Evolutionary conservation across 2,329 filamentous ascomycete genomes (phyloP).

Genomic region (Alternaria metachromatica): DNA sequence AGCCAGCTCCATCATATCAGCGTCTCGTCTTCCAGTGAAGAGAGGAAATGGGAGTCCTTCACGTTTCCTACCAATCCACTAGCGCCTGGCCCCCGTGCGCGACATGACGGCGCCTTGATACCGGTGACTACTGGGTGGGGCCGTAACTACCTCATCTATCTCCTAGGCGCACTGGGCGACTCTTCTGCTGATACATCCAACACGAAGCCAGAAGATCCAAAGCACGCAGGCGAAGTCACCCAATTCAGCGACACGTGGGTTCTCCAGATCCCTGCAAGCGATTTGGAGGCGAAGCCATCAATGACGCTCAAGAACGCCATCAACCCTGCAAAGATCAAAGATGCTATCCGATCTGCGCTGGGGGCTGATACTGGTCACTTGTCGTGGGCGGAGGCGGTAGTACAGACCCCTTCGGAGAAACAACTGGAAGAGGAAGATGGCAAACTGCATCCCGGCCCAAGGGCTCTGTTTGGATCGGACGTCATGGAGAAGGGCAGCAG

Average conservation of each 20-base stretch:
- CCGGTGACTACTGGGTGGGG: slow-evolving; percentile 54
- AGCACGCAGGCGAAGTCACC: slow-evolving; percentile 21
- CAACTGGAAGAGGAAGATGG: slow-evolving; percentile 44
- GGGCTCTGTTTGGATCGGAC: slow-evolving; percentile 52
- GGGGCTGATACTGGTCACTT: slow-evolving; percentile 51
- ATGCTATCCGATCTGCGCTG: slow-evolving; percentile 50
- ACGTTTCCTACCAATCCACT: slow-evolving; percentile 53
- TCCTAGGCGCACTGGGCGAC: slow-evolving; percentile 45
- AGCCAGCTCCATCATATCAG: slow-evolving; percentile 38
- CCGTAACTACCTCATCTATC: slow-evolving; percentile 53
- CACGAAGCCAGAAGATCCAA: slow-evolving; percentile 9
- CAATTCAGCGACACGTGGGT: slow-evolving; percentile 54
- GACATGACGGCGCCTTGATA: slow-evolving; percentile 48
- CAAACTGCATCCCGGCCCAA: slow-evolving; percentile 54
- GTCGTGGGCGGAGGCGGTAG: slow-evolving; percentile 53
- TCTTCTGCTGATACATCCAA: background rate
- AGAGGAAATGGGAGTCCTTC: slow-evolving; percentile 48
- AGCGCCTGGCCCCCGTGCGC: slow-evolving; percentile 51
- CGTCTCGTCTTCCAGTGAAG: slow-evolving; percentile 23
- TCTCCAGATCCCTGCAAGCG: slow-evolving; percentile 52
- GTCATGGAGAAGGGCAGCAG: slow-evolving; percentile 44
- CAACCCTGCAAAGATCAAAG: slow-evolving; percentile 55
- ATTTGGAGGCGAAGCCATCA: slow-evolving; percentile 31
- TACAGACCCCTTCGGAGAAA: slow-evolving; percentile 44
- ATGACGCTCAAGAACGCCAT: slow-evolving; percentile 37